Evolutionary conservation across 192 early-diverging fungal genomes (phyloP).

Genomic region (Coemansia sp.): DNA sequence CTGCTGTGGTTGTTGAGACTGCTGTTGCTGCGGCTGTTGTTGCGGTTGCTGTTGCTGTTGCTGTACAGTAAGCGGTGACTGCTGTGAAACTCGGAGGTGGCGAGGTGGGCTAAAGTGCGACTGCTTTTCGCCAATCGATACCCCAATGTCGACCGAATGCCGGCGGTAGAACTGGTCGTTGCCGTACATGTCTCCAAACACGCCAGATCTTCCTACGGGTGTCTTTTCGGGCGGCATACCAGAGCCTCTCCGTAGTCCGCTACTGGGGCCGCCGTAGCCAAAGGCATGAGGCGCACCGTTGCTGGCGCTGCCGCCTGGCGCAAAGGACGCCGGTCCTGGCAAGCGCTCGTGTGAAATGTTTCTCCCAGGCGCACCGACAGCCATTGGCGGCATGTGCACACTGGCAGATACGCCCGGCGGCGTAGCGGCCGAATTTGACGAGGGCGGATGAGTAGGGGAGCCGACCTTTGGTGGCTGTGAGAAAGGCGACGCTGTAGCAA

Average conservation of each 20-base stretch:
- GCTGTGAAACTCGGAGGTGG: constrained; percentile 16
- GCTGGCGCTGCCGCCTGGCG: background rate
- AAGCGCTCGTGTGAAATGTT: constrained; percentile 3
- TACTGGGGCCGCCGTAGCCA: background rate
- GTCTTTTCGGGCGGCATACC: constrained; percentile 40
- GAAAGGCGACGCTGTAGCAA: constrained; percentile 36
- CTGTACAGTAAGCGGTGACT: constrained; percentile 9
- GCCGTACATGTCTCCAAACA: constrained; percentile 32
- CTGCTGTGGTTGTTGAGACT: background rate
- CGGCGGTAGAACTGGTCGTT: constrained; percentile 35
- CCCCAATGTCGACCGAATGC: constrained; percentile 49
- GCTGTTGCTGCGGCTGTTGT: background rate
- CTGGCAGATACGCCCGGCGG: background rate
- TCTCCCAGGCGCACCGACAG: background rate
- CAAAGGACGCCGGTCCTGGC: constrained; percentile 5
- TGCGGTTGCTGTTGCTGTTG: constrained; percentile 6
- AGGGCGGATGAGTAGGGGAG: background rate
- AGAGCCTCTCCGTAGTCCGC: constrained; percentile 1
- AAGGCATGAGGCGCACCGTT: background rate
- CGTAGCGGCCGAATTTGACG: background rate
- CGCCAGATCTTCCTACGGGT: constrained; percentile 38
- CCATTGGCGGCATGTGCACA: background rate
- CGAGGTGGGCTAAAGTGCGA: constrained; percentile 27
- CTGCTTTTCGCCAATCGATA: constrained; percentile 4
- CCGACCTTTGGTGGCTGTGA: constrained; percentile 39